Evolutionary conservation across 2,329 filamentous ascomycete genomes (phyloP).

Genomic region (Aureobasidium subglaciale): DNA sequence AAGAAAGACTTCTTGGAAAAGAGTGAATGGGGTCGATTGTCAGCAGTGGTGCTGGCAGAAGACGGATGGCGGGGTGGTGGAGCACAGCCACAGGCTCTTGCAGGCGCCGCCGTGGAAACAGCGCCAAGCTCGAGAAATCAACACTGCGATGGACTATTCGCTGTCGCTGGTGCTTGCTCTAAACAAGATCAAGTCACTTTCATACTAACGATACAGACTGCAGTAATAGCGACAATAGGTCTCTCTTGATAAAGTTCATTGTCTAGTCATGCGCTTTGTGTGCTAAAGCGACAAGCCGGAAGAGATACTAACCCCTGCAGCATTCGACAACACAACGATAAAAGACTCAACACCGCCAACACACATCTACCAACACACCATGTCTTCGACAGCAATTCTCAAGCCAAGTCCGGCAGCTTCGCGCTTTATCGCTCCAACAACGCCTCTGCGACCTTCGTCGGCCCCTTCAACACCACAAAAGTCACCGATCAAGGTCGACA

Average conservation of each 20-base stretch:
- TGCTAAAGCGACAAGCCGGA: neutral
- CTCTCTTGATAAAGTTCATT: neutral
- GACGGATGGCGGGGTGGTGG: neutral
- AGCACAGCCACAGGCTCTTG: slow-evolving; percentile 1
- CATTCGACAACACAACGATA: neutral
- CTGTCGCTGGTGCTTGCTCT: neutral
- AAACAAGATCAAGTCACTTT: neutral
- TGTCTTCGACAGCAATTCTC: slow-evolving; percentile 23
- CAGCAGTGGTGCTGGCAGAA: neutral
- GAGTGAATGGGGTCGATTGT: too few species aligned
- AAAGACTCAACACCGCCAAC: neutral
- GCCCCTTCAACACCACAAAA: slow-evolving; percentile 7
- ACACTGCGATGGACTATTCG: neutral
- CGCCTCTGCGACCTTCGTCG: slow-evolving; percentile 16
- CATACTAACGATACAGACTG: neutral
- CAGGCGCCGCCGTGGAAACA: slow-evolving; percentile 3
- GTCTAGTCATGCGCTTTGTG: neutral
- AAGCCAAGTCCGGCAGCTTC: slow-evolving; percentile 11
- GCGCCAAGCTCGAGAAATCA: slow-evolving; percentile 3
- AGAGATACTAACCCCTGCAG: slow-evolving; percentile 10
- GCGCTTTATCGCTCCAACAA: slow-evolving; percentile 20
- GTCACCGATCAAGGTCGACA: neutral
- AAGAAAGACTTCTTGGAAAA: too few species aligned
- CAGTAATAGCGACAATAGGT: neutral
- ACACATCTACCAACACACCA: slow-evolving; percentile 6